Conservation (phyloP, 371 early-diverging fungal species). For the Agmasoma carcini region DNA sequence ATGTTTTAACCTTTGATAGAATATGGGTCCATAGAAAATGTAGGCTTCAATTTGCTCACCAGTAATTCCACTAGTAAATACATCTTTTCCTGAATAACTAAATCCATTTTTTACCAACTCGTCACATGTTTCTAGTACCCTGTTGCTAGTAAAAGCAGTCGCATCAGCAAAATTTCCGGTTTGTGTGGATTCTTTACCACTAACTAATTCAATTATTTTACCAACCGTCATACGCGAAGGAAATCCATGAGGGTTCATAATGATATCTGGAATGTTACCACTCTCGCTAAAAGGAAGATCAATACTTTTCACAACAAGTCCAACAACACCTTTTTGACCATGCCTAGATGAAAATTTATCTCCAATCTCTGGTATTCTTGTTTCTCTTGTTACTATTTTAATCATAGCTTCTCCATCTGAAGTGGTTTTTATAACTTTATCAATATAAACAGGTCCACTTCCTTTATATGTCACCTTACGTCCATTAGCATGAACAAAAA, state of each 20-base stretch:
- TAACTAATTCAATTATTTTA: conserved; percentile 89
- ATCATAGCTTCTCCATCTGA: conserved; percentile 76
- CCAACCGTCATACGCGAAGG: conserved; percentile 99
- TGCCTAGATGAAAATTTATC: conserved; percentile 98
- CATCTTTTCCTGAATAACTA: conserved; percentile 95
- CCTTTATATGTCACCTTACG: conserved; percentile 54
- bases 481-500: too few species aligned
- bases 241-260: conserved; percentile 99
- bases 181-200: conserved; percentile 89
- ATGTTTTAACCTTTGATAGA: conserved; percentile 94
- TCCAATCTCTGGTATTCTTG: conserved; percentile 88
- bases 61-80: conserved; percentile 58
- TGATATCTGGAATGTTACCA: conserved; percentile 86
- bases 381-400: conserved; percentile 83
- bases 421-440: conserved; percentile 68
- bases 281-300: conserved; percentile 96
- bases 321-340: conserved; percentile 98
- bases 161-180: conserved; percentile 83
- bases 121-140: conserved; percentile 79
- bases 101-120: conserved; percentile 80
- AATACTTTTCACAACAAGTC: conserved; percentile 80
- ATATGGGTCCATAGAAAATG: conserved; percentile 91
- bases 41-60: conserved; percentile 79
- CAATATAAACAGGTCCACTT: conserved; percentile 56
- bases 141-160: conserved; percentile 66